These are phyloP conservation scores for Penicillium sp. DNA, from an alignment of 2,329 filamentous ascomycete genomes.

Conservation along the genomic window DNA sequence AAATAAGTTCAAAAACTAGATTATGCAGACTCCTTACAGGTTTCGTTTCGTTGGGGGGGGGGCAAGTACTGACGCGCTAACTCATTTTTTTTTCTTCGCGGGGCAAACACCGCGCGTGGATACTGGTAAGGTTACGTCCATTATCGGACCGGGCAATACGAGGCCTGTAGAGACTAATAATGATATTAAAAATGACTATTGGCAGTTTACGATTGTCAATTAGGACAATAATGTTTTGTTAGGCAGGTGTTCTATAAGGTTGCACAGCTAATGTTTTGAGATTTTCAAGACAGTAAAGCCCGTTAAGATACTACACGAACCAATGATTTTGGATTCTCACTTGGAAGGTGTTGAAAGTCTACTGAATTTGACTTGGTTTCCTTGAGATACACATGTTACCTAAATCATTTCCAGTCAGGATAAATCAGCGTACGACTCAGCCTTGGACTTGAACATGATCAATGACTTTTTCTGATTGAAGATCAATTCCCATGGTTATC, in stretches of 20 bases:
- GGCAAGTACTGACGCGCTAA: not conserved
- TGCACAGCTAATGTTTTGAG: not conserved
- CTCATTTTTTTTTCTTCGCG: not conserved
- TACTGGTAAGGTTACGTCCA: not conserved
- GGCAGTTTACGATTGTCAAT: no score
- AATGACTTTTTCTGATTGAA: not conserved
- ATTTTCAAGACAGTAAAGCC: not conserved
- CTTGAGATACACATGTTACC: no score
- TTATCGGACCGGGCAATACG: no score
- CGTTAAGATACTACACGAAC: not conserved
- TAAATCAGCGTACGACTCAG: no score
- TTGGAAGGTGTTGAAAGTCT: no score
- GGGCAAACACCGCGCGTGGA: not conserved
- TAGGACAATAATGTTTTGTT: no score
- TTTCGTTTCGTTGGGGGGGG: not conserved
- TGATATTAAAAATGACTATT: no score
- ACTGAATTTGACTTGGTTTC: no score
- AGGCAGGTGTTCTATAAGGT: not conserved
- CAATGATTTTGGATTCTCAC: not conserved
- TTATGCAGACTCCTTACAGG: not conserved
- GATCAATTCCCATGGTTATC: not conserved
- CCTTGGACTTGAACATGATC: no score
- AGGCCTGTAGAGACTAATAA: no score
- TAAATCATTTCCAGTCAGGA: no score
- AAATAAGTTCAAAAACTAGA: not conserved